Evolutionary conservation across 192 early-diverging fungal genomes (phyloP).

Genomic region (Backusella liffmaniae): DNA sequence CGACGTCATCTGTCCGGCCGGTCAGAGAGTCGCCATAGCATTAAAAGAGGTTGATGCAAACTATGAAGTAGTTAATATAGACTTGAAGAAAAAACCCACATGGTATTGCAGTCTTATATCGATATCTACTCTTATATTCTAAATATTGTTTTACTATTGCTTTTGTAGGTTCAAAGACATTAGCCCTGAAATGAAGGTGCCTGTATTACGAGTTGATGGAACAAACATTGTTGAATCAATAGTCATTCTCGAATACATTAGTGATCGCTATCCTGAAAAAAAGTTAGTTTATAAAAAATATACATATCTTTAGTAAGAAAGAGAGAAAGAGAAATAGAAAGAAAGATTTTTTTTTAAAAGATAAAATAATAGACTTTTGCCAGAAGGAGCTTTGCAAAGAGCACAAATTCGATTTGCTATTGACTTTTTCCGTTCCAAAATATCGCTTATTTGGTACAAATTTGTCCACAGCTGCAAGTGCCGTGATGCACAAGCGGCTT

Average conservation of each 20-base stretch:
- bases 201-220: constrained; percentile 57
- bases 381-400: constrained; percentile 41
- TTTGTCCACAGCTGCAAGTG: constrained; percentile 17
- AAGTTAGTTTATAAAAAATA: constrained; percentile 28
- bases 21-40: constrained; percentile 64
- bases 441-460: constrained; percentile 30
- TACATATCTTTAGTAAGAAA: neutral
- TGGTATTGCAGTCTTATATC: constrained; percentile 42
- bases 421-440: constrained; percentile 37
- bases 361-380: constrained; percentile 35
- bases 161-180: constrained; percentile 43
- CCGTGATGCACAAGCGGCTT: constrained; percentile 18
- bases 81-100: constrained; percentile 60
- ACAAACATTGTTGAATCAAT: constrained; percentile 61
- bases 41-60: constrained; percentile 54
- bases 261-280: constrained; percentile 58
- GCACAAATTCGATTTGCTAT: constrained; percentile 45
- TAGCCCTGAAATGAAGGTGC: constrained; percentile 69
- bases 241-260: constrained; percentile 63
- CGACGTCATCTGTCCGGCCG: constrained; percentile 55
- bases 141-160: neutral
- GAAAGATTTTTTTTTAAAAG: neutral
- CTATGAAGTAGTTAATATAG: constrained; percentile 59
- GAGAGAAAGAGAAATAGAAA: neutral
- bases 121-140: too few relatives aligned